A percentile compares a stretch with the other conserved stretches of the same genome.
Evolutionary conservation across 768 basidiomycete species (phyloP).

Genomic region (button mushroom (Agaricus bisporus)): DNA sequence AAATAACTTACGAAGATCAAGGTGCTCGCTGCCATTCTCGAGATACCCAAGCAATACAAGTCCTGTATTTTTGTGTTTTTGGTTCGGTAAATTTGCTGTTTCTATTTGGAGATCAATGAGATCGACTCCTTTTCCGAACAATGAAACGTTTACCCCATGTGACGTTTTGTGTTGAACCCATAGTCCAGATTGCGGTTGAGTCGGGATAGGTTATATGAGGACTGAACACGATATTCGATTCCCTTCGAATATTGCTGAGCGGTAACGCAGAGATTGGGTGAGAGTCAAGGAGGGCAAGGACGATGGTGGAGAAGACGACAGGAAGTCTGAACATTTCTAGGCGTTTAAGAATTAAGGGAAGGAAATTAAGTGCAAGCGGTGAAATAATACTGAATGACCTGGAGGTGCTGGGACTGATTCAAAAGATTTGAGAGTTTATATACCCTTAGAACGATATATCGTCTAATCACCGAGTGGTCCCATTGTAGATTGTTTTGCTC

Average conservation of each 20-base stretch:
- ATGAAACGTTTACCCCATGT: constrained; percentile 22
- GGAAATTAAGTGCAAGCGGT: background rate
- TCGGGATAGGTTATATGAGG: constrained; percentile 19
- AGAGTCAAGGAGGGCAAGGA: background rate
- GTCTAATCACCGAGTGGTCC: too few species aligned
- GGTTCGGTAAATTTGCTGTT: constrained; percentile 30
- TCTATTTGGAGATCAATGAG: too few species aligned
- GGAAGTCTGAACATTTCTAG: background rate
- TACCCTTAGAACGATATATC: background rate
- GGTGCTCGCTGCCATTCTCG: constrained; percentile 36
- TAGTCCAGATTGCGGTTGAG: constrained; percentile 14
- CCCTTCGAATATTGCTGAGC: background rate
- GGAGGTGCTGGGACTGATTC: background rate
- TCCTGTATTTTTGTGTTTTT: constrained; percentile 29
- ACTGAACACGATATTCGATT: constrained; percentile 17
- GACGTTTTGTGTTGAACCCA: constrained; percentile 17
- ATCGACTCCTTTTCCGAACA: too few species aligned
- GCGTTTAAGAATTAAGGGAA: background rate
- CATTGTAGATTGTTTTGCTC: too few species aligned
- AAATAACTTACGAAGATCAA: constrained; percentile 37
- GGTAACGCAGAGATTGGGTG: background rate
- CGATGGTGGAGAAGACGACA: background rate
- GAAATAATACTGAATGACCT: background rate
- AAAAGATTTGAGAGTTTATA: background rate
- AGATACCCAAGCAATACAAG: constrained; percentile 40